Percentiles rank a stretch among this genome's conserved stretches.
phyloP scores from a whole-genome alignment of 768 basidiomycete genomes.

The Chalciporus piperatus region DNA sequence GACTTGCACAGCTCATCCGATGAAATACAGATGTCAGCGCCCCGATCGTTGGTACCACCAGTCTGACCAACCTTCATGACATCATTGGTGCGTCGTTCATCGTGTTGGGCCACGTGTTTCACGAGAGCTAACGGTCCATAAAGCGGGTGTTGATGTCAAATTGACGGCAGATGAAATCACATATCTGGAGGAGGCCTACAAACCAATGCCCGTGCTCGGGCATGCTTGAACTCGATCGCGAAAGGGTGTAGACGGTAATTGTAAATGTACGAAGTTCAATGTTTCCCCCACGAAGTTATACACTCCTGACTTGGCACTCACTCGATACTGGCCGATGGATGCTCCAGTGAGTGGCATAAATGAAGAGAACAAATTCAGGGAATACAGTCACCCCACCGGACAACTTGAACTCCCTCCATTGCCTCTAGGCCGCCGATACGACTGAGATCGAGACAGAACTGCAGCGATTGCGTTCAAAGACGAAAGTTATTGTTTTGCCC shows the following conservation, averaged over 20 bases:
- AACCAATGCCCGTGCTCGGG: conserved; percentile 39
- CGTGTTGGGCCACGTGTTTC: neutral
- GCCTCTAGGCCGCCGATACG: too few species aligned
- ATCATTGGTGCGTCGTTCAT: conserved; percentile 32
- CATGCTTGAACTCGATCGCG: conserved; percentile 19
- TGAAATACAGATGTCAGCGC: conserved; percentile 33
- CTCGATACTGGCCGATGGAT: too few species aligned
- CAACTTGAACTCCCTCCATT: too few species aligned
- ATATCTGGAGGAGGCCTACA: conserved; percentile 45
- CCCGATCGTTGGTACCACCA: conserved; percentile 46
- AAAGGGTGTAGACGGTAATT: neutral
- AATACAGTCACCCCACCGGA: too few species aligned
- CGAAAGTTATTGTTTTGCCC: too few species aligned
- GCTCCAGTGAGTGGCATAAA: too few species aligned
- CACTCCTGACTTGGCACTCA: too few species aligned
- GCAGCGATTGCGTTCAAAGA: too few species aligned
- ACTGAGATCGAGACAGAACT: too few species aligned
- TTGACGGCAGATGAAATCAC: conserved; percentile 49
- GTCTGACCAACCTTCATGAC: conserved; percentile 38
- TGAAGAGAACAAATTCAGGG: too few species aligned
- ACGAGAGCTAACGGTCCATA: conserved; percentile 2
- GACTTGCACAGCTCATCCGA: neutral
- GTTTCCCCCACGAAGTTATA: neutral
- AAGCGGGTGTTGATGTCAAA: conserved; percentile 38
- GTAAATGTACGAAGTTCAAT: neutral